A percentile compares a stretch with the other conserved stretches of the same genome.
These are phyloP conservation scores for Trametes cingulata DNA, from an alignment of 768 basidiomycete genomes.

Conservation along the genomic window DNA sequence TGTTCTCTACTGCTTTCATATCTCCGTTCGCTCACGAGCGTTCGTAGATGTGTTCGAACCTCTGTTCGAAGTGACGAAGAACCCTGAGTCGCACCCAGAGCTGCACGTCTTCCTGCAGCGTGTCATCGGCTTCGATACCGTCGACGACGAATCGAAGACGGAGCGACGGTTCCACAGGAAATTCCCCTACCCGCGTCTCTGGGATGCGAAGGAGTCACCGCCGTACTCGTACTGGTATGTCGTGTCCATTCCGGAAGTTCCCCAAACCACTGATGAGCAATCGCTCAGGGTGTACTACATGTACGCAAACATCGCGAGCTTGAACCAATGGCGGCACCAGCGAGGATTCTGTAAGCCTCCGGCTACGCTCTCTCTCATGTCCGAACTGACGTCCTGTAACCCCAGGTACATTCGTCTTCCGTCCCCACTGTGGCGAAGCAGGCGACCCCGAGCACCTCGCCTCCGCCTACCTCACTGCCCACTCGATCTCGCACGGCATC, in stretches of 20 bases:
- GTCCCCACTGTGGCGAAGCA: slow-evolving; percentile 97
- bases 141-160: slow-evolving; percentile 95
- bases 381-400: too few species aligned
- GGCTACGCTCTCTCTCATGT: background rate
- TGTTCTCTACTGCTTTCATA: slow-evolving; percentile 15
- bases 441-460: slow-evolving; percentile 98
- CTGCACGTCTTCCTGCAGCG: slow-evolving; percentile 94
- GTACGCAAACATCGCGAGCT: slow-evolving; percentile 92
- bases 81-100: slow-evolving; percentile 89
- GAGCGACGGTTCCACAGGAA: slow-evolving; percentile 92
- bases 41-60: slow-evolving; percentile 84
- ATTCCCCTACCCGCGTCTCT: slow-evolving; percentile 87
- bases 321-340: slow-evolving; percentile 88
- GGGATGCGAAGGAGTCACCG: slow-evolving; percentile 88
- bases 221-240: slow-evolving; percentile 93
- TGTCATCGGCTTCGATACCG: slow-evolving; percentile 96
- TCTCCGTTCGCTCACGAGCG: background rate
- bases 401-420: slow-evolving; percentile 91
- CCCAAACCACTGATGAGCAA: background rate
- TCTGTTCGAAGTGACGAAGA: slow-evolving; percentile 93
- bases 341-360: slow-evolving; percentile 83
- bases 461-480: slow-evolving; percentile 92
- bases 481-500: slow-evolving; percentile 99
- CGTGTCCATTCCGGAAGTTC: slow-evolving; percentile 3
- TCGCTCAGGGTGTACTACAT: slow-evolving; percentile 87